phyloP scores from a whole-genome alignment of 2,329 filamentous ascomycete genomes.

The Periconia sp. region DNA sequence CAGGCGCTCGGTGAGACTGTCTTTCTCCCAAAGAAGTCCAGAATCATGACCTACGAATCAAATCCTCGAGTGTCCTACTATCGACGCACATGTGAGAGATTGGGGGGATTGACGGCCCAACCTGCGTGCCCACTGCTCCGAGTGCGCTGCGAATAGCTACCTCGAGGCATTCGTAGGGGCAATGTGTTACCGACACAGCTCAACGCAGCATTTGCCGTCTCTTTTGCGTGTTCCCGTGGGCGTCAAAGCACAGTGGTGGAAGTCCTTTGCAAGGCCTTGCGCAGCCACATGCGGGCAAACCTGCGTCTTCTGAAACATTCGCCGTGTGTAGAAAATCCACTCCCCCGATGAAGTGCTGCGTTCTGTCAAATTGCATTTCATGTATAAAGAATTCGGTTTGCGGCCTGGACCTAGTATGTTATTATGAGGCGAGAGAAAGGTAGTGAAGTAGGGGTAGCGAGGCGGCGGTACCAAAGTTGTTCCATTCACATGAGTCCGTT shows the following conservation, averaged over 20 bases:
- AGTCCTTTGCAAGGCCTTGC: constrained; percentile 17
- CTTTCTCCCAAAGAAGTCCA: constrained; percentile 13
- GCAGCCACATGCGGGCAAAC: constrained; percentile 22
- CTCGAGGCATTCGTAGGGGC: constrained; percentile 17
- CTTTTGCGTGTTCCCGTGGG: constrained; percentile 32
- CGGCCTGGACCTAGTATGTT: constrained; percentile 1
- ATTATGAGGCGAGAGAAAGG: background rate
- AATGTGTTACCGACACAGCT: constrained; percentile 29
- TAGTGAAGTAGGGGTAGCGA: constrained; percentile 12
- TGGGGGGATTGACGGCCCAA: constrained; percentile 19
- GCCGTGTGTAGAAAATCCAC: constrained; percentile 12
- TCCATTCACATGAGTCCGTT: constrained; percentile 1
- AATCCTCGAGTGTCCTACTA: constrained; percentile 8
- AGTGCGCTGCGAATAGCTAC: constrained; percentile 20
- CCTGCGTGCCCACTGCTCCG: constrained; percentile 9
- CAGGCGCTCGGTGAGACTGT: background rate
- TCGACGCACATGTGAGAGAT: constrained; percentile 16
- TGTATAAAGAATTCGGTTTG: background rate
- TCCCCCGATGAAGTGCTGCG: constrained; percentile 1
- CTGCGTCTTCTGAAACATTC: constrained; percentile 27
- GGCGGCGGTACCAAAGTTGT: constrained; percentile 10
- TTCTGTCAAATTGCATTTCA: background rate
- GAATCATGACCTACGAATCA: constrained; percentile 1
- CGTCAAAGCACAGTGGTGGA: constrained; percentile 13
- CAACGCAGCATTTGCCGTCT: constrained; percentile 26